Percentiles rank a stretch among this genome's conserved stretches.
Evolutionary conservation across 805 yeast genomes (phyloP).

Genomic region (Lipomyces sp.): DNA sequence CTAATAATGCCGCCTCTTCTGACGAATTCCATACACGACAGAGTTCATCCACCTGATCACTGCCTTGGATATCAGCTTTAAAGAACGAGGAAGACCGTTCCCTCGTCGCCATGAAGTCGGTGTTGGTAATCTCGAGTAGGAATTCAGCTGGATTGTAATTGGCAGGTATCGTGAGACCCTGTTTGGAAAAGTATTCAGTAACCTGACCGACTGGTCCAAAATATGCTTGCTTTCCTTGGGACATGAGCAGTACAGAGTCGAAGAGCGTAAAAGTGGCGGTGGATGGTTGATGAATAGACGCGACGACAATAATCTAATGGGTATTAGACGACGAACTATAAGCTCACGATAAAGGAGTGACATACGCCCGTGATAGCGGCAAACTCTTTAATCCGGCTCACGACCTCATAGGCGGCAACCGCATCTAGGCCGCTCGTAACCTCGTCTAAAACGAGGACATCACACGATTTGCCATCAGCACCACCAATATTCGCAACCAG

Average conservation of each 20-base stretch:
- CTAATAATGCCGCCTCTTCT: background rate
- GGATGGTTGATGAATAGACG: conserved; percentile 50
- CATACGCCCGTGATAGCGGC: conserved; percentile 7
- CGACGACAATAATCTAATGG: conserved; percentile 8
- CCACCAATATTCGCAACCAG: conserved; percentile 49
- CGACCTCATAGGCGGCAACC: conserved; percentile 51
- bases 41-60: background rate
- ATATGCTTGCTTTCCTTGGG: conserved; percentile 40
- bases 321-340: background rate
- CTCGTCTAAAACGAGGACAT: conserved; percentile 50
- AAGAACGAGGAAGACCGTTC: background rate
- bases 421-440: conserved; percentile 67
- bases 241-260: conserved; percentile 43
- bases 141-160: conserved; percentile 44
- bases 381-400: background rate
- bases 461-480: background rate
- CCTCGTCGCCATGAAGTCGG: conserved; percentile 40
- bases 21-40: background rate
- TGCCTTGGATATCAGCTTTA: background rate
- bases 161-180: conserved; percentile 35
- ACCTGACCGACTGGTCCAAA: conserved; percentile 35
- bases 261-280: conserved; percentile 45
- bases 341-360: background rate
- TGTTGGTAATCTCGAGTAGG: conserved; percentile 41
- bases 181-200: conserved; percentile 37